Conservation (phyloP, 192 early-diverging fungal species). For the Linnemannia elongata region DNA sequence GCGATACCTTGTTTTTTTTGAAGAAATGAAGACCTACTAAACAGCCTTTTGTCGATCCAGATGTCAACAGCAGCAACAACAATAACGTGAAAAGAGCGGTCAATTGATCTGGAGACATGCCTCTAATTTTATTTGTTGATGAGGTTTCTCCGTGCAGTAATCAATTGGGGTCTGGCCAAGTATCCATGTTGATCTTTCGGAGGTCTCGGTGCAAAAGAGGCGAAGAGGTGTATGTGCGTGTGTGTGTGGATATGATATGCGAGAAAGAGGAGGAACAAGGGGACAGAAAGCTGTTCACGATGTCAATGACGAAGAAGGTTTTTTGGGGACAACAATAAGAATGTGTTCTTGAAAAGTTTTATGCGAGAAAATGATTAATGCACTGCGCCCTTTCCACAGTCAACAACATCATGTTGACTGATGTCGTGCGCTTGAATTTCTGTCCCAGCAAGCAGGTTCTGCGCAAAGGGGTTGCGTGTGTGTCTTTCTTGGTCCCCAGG, state of each 20-base stretch:
- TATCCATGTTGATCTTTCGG: neutral
- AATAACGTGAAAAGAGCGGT: neutral
- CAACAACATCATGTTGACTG: neutral
- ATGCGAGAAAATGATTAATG: neutral
- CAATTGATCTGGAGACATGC: neutral
- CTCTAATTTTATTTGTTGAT: neutral
- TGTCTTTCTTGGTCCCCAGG: neutral
- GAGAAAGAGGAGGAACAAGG: neutral
- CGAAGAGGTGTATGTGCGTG: neutral
- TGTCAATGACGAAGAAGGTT: neutral
- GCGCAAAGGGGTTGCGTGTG: neutral
- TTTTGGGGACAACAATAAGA: neutral
- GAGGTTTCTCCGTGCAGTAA: neutral
- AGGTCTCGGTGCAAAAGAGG: neutral
- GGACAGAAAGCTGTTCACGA: neutral
- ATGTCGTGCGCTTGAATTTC: neutral
- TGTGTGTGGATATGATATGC: neutral
- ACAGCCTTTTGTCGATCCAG: neutral
- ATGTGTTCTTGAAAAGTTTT: neutral
- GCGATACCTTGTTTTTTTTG: conserved; percentile 3
- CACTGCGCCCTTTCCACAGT: conserved; percentile 3
- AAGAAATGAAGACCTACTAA: neutral
- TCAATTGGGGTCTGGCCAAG: neutral
- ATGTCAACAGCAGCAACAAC: neutral
- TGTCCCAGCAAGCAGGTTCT: conserved; percentile 1